Base-by-base conservation (phyloP, 2,329 filamentous ascomycete genomes). In the Clonostachys byssicola region DNA sequence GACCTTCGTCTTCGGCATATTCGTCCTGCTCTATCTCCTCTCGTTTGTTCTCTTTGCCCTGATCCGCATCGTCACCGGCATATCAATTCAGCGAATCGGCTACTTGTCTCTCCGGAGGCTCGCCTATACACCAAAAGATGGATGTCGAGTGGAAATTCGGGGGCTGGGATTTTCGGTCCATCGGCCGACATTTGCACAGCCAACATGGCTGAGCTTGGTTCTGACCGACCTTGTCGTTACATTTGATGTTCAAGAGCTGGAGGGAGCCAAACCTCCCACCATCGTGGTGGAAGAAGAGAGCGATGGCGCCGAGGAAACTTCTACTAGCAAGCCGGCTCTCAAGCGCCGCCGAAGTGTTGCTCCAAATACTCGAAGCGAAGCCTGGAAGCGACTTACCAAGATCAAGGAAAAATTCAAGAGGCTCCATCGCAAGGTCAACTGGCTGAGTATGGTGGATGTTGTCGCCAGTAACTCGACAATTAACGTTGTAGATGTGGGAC, bases 41-140 rank as follows among this genome's bases (percentile, higher is more conserved):
- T 91, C 92, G 52, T 99, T 99, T 63, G 85, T 99, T 51, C 67
- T 96, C 50, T 96, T 99, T 66, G 94, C 94, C 60, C 80, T 97
- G 57, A 72, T 99, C 53, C 90, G 94, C 56, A 92, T 97, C 57
- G 76, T 92, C 51, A 97, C 92, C 35, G 94, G 94, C 51, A 77
- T 99, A 48, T 99, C 94, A 6, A 96, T 99, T 54, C 95, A 99
- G 69, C 85, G 94, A 56, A 81, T 99, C 56, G 94, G 94, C 52
- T 95, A 95, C 65, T 85, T 95, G 56, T 96, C 94, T 35, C 77
- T 99, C 55, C 86, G 92, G 54, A 87, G 92, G 56, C 86, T 99
- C 52, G 87, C 91, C 49, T 97, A 95, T 66, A 89, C 89, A 13
- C 90, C 90, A 30, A 85, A 80, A 66, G 90, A 96, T 79, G 94